Evolutionary conservation across 768 basidiomycete species (phyloP).

Genomic region (Russula brevipes): DNA sequence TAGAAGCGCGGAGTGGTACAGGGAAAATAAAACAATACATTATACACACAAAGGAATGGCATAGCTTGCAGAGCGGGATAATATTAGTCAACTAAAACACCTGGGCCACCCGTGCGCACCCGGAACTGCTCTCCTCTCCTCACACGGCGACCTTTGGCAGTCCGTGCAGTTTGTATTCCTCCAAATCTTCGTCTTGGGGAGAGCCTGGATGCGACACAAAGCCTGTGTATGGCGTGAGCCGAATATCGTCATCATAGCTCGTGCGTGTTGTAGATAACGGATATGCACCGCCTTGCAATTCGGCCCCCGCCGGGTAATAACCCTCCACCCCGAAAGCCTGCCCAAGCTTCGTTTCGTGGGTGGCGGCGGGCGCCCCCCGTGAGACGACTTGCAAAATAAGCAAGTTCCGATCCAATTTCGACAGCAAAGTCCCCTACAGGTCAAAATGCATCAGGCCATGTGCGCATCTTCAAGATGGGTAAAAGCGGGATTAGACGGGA

Average conservation of each 20-base stretch:
- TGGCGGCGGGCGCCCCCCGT: constrained; percentile 27
- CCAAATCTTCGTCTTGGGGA: neutral
- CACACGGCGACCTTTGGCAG: neutral
- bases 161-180: neutral
- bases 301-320: neutral
- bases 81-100: neutral
- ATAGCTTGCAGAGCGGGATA: neutral
- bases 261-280: neutral
- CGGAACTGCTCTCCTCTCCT: neutral
- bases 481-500: neutral
- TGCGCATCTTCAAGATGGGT: constrained; percentile 15
- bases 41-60: neutral
- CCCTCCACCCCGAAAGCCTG: constrained; percentile 21
- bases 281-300: neutral
- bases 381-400: constrained; percentile 50
- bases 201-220: neutral
- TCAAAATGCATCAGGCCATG: constrained; percentile 34
- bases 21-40: neutral
- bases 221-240: constrained; percentile 8
- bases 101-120: neutral
- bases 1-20: too few species aligned
- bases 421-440: constrained; percentile 37
- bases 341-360: neutral
- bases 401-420: constrained; percentile 61
- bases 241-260: constrained; percentile 21